Evolutionary conservation across 768 basidiomycete genomes (phyloP).

Genomic region (Suillus fuscotomentosus): DNA sequence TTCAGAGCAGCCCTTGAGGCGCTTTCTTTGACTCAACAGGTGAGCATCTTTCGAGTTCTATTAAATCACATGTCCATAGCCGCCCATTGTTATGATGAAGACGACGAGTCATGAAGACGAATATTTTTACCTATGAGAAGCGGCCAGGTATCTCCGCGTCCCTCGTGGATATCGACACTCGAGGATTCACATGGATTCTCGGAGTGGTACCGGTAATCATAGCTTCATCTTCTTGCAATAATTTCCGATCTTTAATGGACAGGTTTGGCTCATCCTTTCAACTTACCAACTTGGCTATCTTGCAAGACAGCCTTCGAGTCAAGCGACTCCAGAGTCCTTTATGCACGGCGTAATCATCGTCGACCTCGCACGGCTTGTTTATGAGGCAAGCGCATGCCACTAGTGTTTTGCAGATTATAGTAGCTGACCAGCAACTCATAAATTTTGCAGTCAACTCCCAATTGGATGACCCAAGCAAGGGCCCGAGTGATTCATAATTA

Average conservation of each 20-base stretch:
- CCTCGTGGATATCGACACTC: not conserved
- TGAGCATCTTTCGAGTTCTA: not conserved
- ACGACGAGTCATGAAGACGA: no score
- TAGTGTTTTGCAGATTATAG: not conserved
- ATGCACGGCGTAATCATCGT: not conserved
- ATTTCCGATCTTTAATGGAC: not conserved
- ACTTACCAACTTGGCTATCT: not conserved
- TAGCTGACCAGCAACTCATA: not conserved
- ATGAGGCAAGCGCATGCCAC: not conserved
- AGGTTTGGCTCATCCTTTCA: not conserved
- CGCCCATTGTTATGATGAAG: not conserved
- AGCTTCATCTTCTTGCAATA: not conserved
- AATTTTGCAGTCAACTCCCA: not conserved
- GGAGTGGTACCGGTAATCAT: no score
- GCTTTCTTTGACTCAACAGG: not conserved
- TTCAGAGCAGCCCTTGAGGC: no score
- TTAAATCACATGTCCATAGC: no score
- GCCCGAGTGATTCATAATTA: not conserved
- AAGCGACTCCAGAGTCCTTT: no score
- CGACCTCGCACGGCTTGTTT: not conserved
- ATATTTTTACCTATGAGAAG: not conserved
- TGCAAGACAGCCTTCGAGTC: not conserved
- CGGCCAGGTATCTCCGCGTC: not conserved
- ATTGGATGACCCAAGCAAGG: not conserved
- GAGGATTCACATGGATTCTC: not conserved